Evolutionary conservation across 441 rosid species (phyloP).

Genomic region (Populus hybrid): DNA sequence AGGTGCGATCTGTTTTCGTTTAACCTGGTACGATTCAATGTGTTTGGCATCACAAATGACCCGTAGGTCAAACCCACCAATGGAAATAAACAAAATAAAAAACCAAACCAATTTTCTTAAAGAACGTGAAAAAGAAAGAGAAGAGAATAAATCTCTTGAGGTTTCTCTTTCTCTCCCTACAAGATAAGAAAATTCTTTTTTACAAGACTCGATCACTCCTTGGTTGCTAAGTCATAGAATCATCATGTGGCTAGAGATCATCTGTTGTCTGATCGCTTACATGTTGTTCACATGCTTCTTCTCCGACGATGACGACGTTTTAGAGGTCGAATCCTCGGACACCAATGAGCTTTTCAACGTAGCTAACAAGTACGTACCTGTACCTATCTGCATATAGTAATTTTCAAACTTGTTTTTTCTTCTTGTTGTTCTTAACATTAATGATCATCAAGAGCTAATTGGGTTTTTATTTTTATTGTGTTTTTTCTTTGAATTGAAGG

Average conservation of each 20-base stretch:
- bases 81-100: too few relatives aligned
- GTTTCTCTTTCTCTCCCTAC: too few relatives aligned
- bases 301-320: slow-evolving; percentile 44
- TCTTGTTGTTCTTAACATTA: background rate
- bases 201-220: background rate
- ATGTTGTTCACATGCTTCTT: slow-evolving; percentile 49
- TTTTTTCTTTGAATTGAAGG: slow-evolving; percentile 29
- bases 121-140: too few relatives aligned
- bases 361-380: slow-evolving; percentile 44
- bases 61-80: too few relatives aligned
- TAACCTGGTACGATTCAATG: too few relatives aligned
- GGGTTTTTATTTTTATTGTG: background rate
- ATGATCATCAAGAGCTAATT: background rate
- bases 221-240: background rate
- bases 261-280: slow-evolving; percentile 69
- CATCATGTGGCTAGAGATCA: slow-evolving; percentile 71
- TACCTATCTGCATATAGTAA: background rate
- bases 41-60: too few relatives aligned
- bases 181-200: background rate
- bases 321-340: slow-evolving; percentile 60
- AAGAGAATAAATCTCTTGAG: too few relatives aligned
- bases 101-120: too few relatives aligned
- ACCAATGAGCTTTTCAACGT: slow-evolving; percentile 69
- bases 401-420: background rate
- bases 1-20: too few relatives aligned